Percentiles rank a stretch among this genome's conserved stretches.
Evolutionary conservation across 805 yeast genomes (phyloP).

Genomic region (Cyberlindnera euphorbiiphila): DNA sequence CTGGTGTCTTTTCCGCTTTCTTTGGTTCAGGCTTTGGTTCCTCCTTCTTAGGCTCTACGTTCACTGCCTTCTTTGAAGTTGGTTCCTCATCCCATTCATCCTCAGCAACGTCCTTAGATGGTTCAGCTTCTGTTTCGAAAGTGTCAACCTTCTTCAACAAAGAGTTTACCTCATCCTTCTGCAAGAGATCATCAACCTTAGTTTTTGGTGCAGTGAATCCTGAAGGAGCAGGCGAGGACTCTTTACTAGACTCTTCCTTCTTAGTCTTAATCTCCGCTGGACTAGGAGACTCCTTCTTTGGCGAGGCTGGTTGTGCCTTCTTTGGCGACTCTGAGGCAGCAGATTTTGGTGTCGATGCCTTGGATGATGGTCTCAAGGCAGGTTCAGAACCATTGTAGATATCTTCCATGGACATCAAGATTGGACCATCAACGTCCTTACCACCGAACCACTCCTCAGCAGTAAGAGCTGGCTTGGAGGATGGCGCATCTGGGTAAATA

Average conservation of each 20-base stretch:
- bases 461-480: slow-evolving; percentile 69
- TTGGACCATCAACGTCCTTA: slow-evolving; percentile 76
- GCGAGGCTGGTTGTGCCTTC: slow-evolving; percentile 20
- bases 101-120: slow-evolving; percentile 15
- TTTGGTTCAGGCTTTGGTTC: slow-evolving; percentile 19
- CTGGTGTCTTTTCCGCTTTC: slow-evolving; percentile 12
- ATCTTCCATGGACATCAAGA: slow-evolving; percentile 69
- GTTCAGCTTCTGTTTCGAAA: slow-evolving; percentile 33
- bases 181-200: slow-evolving; percentile 45
- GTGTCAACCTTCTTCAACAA: slow-evolving; percentile 45
- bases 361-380: slow-evolving; percentile 34
- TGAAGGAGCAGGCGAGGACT: slow-evolving; percentile 20
- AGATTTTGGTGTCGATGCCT: slow-evolving; percentile 26
- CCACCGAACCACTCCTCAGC: slow-evolving; percentile 82
- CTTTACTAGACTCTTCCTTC: slow-evolving; percentile 18
- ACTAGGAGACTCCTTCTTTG: slow-evolving; percentile 22
- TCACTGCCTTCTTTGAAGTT: slow-evolving; percentile 9
- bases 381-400: slow-evolving; percentile 74
- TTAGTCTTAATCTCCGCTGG: slow-evolving; percentile 3
- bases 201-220: slow-evolving; percentile 35
- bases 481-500: slow-evolving; percentile 88
- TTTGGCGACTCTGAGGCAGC: slow-evolving; percentile 17
- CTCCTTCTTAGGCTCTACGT: slow-evolving; percentile 7
- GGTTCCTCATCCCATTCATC: slow-evolving; percentile 34
- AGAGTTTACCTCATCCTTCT: slow-evolving; percentile 43